Conservation (phyloP, 352 stramenopile species). For the Phytophthora pluvialis region DNA sequence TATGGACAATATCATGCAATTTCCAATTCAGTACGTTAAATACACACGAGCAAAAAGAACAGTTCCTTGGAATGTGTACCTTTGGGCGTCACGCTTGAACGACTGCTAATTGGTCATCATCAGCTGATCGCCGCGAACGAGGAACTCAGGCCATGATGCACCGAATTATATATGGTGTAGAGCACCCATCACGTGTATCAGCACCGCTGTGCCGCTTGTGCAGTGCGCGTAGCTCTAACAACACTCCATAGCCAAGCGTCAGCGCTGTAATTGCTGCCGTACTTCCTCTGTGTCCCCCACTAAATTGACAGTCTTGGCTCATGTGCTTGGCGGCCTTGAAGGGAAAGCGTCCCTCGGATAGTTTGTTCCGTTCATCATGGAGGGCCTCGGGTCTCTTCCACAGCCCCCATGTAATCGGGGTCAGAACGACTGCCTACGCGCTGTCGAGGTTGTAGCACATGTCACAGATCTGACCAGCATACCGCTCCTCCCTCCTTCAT, state of each 20-base stretch:
- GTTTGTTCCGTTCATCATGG: conserved; percentile 10
- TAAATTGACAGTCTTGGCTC: not conserved
- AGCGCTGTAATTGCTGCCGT: not conserved
- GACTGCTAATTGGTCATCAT: no score
- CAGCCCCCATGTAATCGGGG: not conserved
- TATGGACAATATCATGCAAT: no score
- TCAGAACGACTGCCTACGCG: not conserved
- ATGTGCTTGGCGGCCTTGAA: not conserved
- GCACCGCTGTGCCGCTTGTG: not conserved
- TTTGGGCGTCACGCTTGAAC: no score
- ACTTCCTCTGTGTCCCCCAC: not conserved
- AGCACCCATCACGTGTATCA: not conserved
- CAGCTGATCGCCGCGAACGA: conserved; percentile 3
- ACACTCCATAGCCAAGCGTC: not conserved
- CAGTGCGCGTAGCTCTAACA: not conserved
- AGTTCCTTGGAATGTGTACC: no score
- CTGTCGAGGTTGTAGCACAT: conserved; percentile 1
- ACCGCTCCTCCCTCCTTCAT: not conserved
- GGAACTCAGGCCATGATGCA: not conserved
- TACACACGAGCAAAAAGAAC: no score
- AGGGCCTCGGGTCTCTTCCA: not conserved
- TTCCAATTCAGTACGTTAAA: no score
- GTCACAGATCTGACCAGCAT: conserved; percentile 1
- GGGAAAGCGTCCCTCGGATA: not conserved
- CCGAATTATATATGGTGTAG: not conserved